Percentiles rank a stretch among this genome's conserved stretches.
These are phyloP conservation scores for Podospora pseudoanserina DNA, from an alignment of 495 filamentous ascomycete species.

Conservation along the genomic window DNA sequence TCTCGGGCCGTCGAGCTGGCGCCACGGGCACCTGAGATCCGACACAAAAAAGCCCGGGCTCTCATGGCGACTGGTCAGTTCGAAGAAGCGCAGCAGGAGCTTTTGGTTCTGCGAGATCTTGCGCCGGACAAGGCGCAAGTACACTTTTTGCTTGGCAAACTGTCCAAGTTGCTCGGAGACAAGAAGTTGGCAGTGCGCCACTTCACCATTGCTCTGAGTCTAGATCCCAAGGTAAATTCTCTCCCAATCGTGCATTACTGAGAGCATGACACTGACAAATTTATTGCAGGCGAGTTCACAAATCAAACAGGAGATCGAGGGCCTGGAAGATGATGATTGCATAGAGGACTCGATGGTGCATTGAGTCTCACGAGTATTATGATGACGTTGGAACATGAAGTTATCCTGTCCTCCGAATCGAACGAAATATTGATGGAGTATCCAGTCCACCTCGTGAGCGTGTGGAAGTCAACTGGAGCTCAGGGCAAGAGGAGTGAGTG, in stretches of 20 bases:
- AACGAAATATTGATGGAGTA: background rate
- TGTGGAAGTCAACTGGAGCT: background rate
- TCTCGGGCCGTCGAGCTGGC: constrained; percentile 73
- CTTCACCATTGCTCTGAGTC: constrained; percentile 88
- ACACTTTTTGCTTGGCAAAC: constrained; percentile 83
- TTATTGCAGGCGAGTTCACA: constrained; percentile 69
- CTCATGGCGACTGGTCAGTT: constrained; percentile 72
- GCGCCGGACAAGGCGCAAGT: constrained; percentile 95
- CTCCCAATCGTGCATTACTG: background rate
- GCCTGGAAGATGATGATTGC: constrained; percentile 79
- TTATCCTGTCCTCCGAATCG: background rate
- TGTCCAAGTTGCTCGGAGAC: constrained; percentile 77
- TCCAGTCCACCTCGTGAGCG: background rate
- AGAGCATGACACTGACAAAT: constrained; percentile 24
- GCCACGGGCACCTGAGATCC: constrained; percentile 73
- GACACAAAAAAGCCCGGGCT: constrained; percentile 88
- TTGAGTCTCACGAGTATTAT: constrained; percentile 30
- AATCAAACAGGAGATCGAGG: constrained; percentile 91
- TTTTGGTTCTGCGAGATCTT: constrained; percentile 79
- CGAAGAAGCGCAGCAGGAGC: constrained; percentile 67
- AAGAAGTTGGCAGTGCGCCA: constrained; percentile 80
- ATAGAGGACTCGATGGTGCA: constrained; percentile 63
- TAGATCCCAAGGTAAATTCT: constrained; percentile 84
- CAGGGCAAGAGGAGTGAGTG: background rate
- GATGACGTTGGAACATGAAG: constrained; percentile 16